Conservation (phyloP, 2,329 filamentous ascomycete genomes). For the Pestalotiopsis fici region DNA sequence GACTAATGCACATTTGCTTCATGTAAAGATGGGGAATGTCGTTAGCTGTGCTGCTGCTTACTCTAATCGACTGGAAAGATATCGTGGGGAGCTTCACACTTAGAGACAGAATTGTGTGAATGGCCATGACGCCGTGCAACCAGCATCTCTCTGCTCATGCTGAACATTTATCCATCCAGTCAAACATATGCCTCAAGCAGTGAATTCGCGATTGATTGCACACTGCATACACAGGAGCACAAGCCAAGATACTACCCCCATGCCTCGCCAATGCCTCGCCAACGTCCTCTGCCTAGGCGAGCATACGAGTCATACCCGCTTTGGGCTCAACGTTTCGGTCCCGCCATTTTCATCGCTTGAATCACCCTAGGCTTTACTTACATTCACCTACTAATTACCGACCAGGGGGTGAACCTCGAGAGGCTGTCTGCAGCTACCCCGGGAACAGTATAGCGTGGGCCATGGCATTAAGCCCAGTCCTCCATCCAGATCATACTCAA, state of each 20-base stretch:
- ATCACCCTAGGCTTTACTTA: neutral
- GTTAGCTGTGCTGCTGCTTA: no score
- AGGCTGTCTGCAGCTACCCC: neutral
- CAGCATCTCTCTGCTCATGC: neutral
- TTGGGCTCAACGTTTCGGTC: neutral
- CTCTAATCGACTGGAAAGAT: no score
- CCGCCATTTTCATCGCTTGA: slow-evolving; percentile 9
- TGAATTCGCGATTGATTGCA: neutral
- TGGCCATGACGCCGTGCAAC: neutral
- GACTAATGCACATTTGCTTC: neutral
- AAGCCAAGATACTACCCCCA: neutral
- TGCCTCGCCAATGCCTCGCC: neutral
- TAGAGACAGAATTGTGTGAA: no score
- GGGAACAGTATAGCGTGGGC: neutral
- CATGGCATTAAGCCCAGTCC: neutral
- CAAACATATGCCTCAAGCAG: neutral
- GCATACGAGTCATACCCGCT: neutral
- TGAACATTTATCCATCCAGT: neutral
- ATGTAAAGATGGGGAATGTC: no score
- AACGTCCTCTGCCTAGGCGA: neutral
- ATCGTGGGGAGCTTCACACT: no score
- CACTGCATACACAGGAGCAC: neutral
- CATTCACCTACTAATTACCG: neutral
- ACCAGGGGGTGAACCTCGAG: neutral
- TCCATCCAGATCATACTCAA: neutral